Conservation (phyloP, 2,329 filamentous ascomycete species). For the Didymella sp. region DNA sequence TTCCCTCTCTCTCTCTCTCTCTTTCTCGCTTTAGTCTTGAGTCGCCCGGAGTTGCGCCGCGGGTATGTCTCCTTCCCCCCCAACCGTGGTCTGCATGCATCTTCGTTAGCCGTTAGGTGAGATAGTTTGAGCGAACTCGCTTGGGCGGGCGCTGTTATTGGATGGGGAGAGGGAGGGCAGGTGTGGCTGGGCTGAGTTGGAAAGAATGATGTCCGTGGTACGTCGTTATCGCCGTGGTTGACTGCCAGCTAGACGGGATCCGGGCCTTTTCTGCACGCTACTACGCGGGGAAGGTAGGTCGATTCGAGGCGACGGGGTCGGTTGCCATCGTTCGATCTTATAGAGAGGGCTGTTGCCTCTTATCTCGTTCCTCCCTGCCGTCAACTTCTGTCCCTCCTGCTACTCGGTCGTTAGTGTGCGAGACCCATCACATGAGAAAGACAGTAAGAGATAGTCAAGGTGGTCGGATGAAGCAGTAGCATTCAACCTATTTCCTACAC, state of each 20-base stretch:
- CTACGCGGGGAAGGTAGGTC: constrained; percentile 11
- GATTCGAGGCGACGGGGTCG: background rate
- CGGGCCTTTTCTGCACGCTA: constrained; percentile 9
- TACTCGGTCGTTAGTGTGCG: background rate
- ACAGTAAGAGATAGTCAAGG: constrained; percentile 4
- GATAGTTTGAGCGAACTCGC: background rate
- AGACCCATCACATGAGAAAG: background rate
- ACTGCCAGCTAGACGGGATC: background rate
- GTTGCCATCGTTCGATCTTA: background rate
- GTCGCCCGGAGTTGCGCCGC: background rate
- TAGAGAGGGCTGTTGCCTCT: background rate
- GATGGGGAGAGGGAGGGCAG: background rate
- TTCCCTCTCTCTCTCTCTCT: too few relatives aligned
- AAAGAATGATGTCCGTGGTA: background rate
- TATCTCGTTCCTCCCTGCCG: background rate
- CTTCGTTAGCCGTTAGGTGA: background rate
- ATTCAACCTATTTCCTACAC: constrained; percentile 20
- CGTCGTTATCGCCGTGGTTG: constrained; percentile 8
- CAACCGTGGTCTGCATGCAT: too few relatives aligned
- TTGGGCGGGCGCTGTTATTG: background rate
- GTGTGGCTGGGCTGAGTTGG: background rate
- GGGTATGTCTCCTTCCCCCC: background rate
- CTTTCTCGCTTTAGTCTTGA: background rate
- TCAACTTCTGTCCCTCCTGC: background rate
- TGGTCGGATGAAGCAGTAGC: constrained; percentile 13